These are phyloP conservation scores for Trichosporon sp. DNA, from an alignment of 1,284 basidiomycete species.

Conservation along the genomic window DNA sequence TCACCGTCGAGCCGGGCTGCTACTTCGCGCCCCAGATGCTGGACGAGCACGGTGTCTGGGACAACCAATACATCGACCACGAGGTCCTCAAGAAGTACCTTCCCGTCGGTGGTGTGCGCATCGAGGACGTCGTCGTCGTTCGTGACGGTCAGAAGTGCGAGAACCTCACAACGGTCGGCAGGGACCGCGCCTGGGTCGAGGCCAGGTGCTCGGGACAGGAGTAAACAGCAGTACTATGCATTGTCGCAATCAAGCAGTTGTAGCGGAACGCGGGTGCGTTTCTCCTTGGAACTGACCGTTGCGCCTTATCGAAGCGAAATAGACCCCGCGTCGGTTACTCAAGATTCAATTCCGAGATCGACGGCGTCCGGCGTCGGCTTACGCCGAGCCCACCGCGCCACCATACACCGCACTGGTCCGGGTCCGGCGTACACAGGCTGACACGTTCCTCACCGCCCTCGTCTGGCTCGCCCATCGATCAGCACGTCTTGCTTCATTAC, in stretches of 20 bases:
- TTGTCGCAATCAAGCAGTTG: neutral
- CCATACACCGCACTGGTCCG: neutral
- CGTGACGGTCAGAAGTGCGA: slow-evolving; percentile 59
- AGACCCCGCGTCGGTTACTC: neutral
- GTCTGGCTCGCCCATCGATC: neutral
- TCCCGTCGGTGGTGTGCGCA: slow-evolving; percentile 76
- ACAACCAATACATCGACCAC: slow-evolving; percentile 66
- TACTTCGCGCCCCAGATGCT: slow-evolving; percentile 79
- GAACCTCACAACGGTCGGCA: slow-evolving; percentile 73
- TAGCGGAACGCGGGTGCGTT: neutral
- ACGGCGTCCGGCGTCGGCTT: neutral
- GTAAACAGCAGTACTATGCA: neutral
- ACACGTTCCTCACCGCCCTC: neutral
- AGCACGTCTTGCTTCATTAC: neutral
- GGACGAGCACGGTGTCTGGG: slow-evolving; percentile 55
- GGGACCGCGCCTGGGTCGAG: slow-evolving; percentile 74
- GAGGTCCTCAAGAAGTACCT: slow-evolving; percentile 68
- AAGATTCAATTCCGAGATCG: neutral
- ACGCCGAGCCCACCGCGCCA: neutral
- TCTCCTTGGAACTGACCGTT: neutral
- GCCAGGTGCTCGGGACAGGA: slow-evolving; percentile 61
- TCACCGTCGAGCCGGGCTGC: slow-evolving; percentile 75
- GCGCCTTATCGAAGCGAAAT: neutral
- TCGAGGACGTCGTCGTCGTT: slow-evolving; percentile 81
- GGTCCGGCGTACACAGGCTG: neutral